These are phyloP conservation scores for Podaxis sp. DNA, from an alignment of 768 basidiomycete species.

Conservation along the genomic window DNA sequence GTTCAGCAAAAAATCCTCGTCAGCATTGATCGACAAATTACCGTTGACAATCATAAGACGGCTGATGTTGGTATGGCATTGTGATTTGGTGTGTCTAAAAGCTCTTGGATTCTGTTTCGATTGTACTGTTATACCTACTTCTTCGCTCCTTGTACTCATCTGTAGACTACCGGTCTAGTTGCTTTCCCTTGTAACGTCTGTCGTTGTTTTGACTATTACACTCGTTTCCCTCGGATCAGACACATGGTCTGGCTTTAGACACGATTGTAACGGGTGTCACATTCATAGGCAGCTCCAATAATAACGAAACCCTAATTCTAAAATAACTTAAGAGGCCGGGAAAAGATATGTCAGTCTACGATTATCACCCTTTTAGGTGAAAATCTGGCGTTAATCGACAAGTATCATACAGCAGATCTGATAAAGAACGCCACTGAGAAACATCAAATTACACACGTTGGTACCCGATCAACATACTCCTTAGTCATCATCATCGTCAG, in stretches of 20 bases:
- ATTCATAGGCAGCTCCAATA: background rate
- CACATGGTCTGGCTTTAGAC: background rate
- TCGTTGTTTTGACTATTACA: background rate
- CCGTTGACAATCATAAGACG: background rate
- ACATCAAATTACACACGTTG: background rate
- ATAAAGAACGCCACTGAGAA: no score
- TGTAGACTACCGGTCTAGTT: background rate
- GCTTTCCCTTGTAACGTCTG: background rate
- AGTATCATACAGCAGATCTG: background rate
- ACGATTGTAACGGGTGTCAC: background rate
- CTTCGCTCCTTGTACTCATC: background rate
- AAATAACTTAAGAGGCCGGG: background rate
- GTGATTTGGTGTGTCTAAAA: background rate
- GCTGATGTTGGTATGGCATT: background rate
- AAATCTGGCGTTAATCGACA: background rate
- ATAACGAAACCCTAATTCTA: background rate
- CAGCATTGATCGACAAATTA: constrained; percentile 1
- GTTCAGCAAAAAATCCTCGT: background rate
- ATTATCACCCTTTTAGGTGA: background rate
- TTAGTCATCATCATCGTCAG: constrained; percentile 20
- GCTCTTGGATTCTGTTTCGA: background rate
- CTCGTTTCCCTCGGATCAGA: no score
- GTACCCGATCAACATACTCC: background rate
- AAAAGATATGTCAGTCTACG: background rate
- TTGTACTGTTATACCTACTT: background rate